Evolutionary conservation across 2,329 filamentous ascomycete genomes (phyloP), one percentile per base, ranked within the genome.

Genomic region (Aspergillus novofumigatus): DNA sequence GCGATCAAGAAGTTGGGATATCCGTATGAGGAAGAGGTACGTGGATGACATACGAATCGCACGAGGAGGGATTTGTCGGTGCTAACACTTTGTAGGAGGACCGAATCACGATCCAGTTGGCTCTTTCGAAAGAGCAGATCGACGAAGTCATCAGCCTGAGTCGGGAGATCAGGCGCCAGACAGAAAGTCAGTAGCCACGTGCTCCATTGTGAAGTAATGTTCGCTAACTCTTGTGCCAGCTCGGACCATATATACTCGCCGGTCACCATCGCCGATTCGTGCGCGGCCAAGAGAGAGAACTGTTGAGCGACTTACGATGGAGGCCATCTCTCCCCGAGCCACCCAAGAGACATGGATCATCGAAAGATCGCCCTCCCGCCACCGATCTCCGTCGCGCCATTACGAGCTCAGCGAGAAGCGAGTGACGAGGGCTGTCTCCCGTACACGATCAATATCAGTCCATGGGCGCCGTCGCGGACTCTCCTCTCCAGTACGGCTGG

Each of bases 61-160:
- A 48, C 35, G 10, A 44, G 8, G 14, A 28, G 9, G 25, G 56
- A 32, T 23, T 6, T 48, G 3, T n/a, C 62, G 65, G 53, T 55
- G 35, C 38, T 61, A 47, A 61, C 35, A 10, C 49, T 51, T 58
- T 45, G 41, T 47, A 94, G 90, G 91, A 89, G 42, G 87, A 89
- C 64, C 89, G 88, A 23, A 86, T 94, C 65, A 84, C 96, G 53
- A 86, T 97, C 35, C 86, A 89, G 65, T 88, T 90, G 69, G 92
- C 93, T 9, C 81, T 97, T 4, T 90, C 91, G 17, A 92, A 95
- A 66, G 86, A 93, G 20, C 91, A 96, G 66, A 97, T 97, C 61
- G 92, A 97, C 65, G 89, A 95, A 67, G 81, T 97, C 48, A 89
- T 97, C 66, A 88, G 86, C 67, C 80, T 92, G 51, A 95, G 91